A percentile compares a stretch with the other conserved stretches of the same genome.
phyloP scores from a whole-genome alignment of 2,329 filamentous ascomycete genomes.

The Fusarium sp. region DNA sequence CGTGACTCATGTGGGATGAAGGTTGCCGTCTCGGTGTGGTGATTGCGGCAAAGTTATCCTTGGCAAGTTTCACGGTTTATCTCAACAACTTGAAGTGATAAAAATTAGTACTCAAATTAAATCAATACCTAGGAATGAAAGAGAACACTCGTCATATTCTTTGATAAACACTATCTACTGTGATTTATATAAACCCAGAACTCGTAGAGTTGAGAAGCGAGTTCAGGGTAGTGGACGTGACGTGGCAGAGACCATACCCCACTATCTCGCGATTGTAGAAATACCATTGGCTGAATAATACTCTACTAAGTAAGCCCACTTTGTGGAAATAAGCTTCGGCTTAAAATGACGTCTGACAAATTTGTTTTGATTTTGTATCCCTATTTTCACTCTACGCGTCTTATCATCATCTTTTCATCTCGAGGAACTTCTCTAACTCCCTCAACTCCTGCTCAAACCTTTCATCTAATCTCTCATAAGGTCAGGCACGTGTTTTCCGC shows the following conservation, averaged over 20 bases:
- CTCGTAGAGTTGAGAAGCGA: background rate
- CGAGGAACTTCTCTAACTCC: background rate
- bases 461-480: background rate
- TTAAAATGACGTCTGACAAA: background rate
- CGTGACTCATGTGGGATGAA: background rate
- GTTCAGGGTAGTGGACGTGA: background rate
- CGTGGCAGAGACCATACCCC: background rate
- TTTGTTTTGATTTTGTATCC: background rate
- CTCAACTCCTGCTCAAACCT: background rate
- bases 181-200: background rate
- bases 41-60: background rate
- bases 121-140: background rate
- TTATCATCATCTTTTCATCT: background rate
- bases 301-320: background rate
- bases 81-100: background rate
- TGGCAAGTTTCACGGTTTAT: background rate
- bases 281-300: background rate
- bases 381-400: background rate
- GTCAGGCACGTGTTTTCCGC: background rate
- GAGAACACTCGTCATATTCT: background rate
- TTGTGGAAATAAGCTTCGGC: background rate
- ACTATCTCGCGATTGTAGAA: background rate
- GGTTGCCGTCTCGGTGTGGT: background rate
- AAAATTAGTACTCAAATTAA: accelerated
- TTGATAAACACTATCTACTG: background rate